phyloP scores from a whole-genome alignment of 2,329 filamentous ascomycete species.

The Tympanopsis confertula region DNA sequence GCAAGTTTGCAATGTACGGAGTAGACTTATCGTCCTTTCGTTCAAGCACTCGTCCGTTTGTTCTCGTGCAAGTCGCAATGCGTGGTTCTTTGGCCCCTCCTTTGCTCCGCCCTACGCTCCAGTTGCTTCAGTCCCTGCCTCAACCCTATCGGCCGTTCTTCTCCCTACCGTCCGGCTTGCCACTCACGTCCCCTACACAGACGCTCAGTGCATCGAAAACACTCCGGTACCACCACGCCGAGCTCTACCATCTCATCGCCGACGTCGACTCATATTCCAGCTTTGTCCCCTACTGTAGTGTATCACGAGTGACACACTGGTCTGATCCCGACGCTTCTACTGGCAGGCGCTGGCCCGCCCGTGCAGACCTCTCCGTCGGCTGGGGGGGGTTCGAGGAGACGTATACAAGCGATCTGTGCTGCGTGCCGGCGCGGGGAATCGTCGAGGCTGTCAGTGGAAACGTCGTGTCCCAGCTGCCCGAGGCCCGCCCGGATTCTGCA shows the following conservation, averaged over 20 bases:
- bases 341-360: conserved; percentile 51
- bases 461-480: conserved; percentile 29
- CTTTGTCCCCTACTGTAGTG: conserved; percentile 87
- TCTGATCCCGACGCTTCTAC: conserved; percentile 36
- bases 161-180: conserved; percentile 19
- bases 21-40: no score
- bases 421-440: conserved; percentile 50
- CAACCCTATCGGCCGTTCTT: conserved; percentile 31
- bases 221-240: conserved; percentile 59
- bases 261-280: conserved; percentile 73
- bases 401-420: conserved; percentile 71
- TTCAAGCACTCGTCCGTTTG: no score
- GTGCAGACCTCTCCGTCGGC: conserved; percentile 71
- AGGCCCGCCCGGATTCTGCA: conserved; percentile 24
- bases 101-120: not conserved
- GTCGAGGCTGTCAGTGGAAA: conserved; percentile 69
- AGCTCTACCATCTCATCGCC: conserved; percentile 76
- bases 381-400: conserved; percentile 75
- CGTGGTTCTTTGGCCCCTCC: not conserved
- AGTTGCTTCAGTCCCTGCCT: not conserved
- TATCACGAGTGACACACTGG: conserved; percentile 67
- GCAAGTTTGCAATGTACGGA: no score
- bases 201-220: conserved; percentile 62
- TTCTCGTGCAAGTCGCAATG: no score
- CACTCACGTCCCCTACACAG: conserved; percentile 31